Evolutionary conservation across 768 basidiomycete genomes (phyloP), one percentile per base, ranked within the genome.

Genomic region (Agrocybe pediades): DNA sequence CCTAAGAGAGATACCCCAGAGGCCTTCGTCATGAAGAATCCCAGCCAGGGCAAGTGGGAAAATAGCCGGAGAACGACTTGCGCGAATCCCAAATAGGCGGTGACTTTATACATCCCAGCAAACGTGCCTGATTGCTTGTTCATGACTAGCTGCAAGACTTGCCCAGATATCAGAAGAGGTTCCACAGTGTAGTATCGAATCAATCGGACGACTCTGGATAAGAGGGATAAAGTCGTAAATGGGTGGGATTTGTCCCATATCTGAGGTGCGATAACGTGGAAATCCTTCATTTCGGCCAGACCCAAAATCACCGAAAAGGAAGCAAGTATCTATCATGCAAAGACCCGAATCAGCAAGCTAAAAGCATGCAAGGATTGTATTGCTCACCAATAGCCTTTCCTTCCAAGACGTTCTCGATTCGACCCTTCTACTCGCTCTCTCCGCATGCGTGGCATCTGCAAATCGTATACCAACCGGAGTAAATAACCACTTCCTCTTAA

Each of bases 371-470:
- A 23, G 11, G 19, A 19, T 6, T 11, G 24, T 17, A 48, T 6
- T 24, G 25, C 55, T 20, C 16, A 55, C 57, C 29, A 26, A 3
- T 56, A 49, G 15, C 9, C 40, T 53, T 17, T 27, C 9, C 7
- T 15, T 39, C 13, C 16, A 27, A 9, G 57, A 24, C 1, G 45
- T 50, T 20, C 44, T 42, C 3, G 49, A 20, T 6, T 58, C 57
- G 5, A 44, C 20, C 5, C 57, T 23, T 23, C 58, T 53, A 33
- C 70, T 73, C 15, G 65, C 57, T 23, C 70, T 57, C 58, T 75
- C 74, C 25, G 36, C 53, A 39, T 74, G 68, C 2, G 65, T 70
- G 17, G 62, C 57, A 16, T 53, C 56, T 4, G 41, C 54, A 19
- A 61, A 46, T n/a, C 51, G 50, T 2, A 68, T 11, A 15, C 33